These are phyloP conservation scores for Psilocybe tampanensis DNA, from an alignment of 768 basidiomycete species.

Conservation along the genomic window DNA sequence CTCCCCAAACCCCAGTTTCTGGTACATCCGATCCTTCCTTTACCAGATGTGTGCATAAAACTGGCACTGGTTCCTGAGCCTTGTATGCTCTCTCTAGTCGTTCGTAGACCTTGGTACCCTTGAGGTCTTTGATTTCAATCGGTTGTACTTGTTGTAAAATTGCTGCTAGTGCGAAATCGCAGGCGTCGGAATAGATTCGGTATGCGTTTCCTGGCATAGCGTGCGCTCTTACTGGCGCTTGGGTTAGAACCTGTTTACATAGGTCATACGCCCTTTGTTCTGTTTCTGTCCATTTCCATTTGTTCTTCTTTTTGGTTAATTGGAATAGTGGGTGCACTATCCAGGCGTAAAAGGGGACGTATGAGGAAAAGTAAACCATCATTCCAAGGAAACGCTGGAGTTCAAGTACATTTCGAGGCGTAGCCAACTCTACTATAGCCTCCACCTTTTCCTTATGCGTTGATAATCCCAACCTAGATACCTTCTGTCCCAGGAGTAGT, in stretches of 20 bases:
- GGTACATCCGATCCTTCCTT: no score
- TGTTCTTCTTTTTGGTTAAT: neutral
- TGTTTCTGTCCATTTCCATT: neutral
- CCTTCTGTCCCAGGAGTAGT: constrained; percentile 12
- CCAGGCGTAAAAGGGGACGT: constrained; percentile 2
- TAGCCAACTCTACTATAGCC: constrained; percentile 28
- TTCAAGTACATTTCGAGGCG: constrained; percentile 23
- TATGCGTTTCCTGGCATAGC: neutral
- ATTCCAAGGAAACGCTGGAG: constrained; percentile 24
- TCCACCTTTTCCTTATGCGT: constrained; percentile 35
- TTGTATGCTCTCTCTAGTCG: no score
- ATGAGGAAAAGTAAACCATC: constrained; percentile 1
- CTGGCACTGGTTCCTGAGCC: no score
- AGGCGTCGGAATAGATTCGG: constrained; percentile 6
- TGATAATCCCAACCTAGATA: constrained; percentile 33
- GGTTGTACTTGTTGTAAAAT: constrained; percentile 12
- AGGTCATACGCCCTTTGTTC: neutral
- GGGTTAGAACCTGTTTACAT: neutral
- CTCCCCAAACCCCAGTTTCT: no score
- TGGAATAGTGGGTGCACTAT: neutral
- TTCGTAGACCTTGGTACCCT: neutral
- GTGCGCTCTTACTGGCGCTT: constrained; percentile 3
- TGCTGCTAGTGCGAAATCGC: neutral
- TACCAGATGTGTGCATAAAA: no score
- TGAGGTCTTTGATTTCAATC: neutral